phyloP scores from a whole-genome alignment of 345 rosid genomes.

The Populus euphratica region DNA sequence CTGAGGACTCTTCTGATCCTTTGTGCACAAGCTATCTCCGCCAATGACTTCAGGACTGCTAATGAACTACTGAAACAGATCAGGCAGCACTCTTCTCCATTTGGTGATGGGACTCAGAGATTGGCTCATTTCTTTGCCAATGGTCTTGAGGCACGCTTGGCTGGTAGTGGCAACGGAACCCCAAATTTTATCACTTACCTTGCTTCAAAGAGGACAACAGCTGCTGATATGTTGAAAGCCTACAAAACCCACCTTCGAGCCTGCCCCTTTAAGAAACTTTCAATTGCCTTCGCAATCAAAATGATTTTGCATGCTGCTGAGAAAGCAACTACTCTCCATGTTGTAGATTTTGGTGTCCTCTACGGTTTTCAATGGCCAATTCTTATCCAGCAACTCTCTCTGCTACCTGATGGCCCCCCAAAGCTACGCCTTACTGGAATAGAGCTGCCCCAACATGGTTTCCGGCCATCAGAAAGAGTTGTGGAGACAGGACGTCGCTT shows the following conservation, averaged over 20 bases:
- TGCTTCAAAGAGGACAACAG: slow-evolving; percentile 54
- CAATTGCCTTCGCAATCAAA: slow-evolving; percentile 56
- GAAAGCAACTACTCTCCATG: slow-evolving; percentile 55
- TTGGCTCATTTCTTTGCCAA: slow-evolving; percentile 77
- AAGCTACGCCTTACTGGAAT: slow-evolving; percentile 84
- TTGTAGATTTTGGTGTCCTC: slow-evolving; percentile 85
- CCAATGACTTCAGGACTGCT: slow-evolving; percentile 59
- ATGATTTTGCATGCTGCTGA: slow-evolving; percentile 46
- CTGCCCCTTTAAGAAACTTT: slow-evolving; percentile 76
- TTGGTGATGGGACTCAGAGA: slow-evolving; percentile 85
- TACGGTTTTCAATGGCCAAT: slow-evolving; percentile 98
- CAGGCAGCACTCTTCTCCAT: slow-evolving; percentile 69
- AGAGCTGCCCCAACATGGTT: slow-evolving; percentile 91
- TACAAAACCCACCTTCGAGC: slow-evolving; percentile 67
- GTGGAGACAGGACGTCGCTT: slow-evolving; percentile 87
- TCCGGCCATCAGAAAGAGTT: slow-evolving; percentile 81
- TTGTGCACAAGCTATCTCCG: slow-evolving; percentile 88
- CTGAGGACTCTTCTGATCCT: slow-evolving; percentile 67
- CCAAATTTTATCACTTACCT: slow-evolving; percentile 57
- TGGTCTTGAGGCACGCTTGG: slow-evolving; percentile 82
- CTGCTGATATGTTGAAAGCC: slow-evolving; percentile 75
- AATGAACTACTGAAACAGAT: slow-evolving; percentile 75
- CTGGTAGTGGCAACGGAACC: slow-evolving; percentile 45
- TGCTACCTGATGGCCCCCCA: slow-evolving; percentile 52
- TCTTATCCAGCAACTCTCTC: slow-evolving; percentile 60